These are phyloP conservation scores for Ormosia semicastrata DNA, from an alignment of 306 rosid genomes.

Conservation along the genomic window DNA sequence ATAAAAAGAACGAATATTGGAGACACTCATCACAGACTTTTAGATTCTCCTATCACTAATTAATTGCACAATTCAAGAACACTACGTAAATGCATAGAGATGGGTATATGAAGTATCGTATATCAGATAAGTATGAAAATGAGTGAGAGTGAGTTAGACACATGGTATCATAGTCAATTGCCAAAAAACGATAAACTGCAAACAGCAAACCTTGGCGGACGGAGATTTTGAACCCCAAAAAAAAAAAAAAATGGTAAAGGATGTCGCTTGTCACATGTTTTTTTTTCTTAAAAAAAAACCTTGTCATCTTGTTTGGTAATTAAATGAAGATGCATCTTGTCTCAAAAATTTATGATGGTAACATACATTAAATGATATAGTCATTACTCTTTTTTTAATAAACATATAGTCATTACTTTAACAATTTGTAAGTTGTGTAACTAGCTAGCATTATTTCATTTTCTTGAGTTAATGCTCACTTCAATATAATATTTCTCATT, in stretches of 20 bases:
- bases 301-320: too few relatives aligned
- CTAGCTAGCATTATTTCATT: neutral
- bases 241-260: too few relatives aligned
- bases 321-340: too few relatives aligned
- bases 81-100: neutral
- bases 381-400: too few relatives aligned
- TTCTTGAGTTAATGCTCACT: too few relatives aligned
- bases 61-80: neutral
- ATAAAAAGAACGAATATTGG: neutral
- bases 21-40: neutral
- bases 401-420: neutral
- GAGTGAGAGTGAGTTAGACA: neutral
- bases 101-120: neutral
- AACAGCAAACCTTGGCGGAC: neutral
- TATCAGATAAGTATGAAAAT: neutral
- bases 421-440: neutral
- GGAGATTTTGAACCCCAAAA: too few relatives aligned
- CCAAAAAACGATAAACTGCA: neutral
- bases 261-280: neutral
- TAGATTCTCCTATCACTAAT: neutral
- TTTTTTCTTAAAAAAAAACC: too few relatives aligned
- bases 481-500: too few relatives aligned
- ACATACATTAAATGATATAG: neutral
- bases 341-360: neutral
- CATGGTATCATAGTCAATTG: neutral